Base-by-base conservation (phyloP, 768 basidiomycete genomes). In the Hemileccinum impolitum region DNA sequence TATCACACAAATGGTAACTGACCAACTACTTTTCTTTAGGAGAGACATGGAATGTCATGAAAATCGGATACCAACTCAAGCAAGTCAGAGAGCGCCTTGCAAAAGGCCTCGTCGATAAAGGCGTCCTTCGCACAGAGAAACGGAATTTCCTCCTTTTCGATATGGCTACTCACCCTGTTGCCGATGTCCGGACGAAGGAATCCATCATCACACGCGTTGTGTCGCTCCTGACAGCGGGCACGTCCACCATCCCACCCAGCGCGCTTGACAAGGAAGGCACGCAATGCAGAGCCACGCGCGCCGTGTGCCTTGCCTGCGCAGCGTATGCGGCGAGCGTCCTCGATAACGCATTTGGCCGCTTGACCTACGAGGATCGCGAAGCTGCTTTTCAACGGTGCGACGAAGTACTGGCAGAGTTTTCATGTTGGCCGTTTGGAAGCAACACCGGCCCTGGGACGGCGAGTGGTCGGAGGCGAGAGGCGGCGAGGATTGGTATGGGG, bases 41-140 rank as follows among this genome's bases (percentile, higher is more conserved):
- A 47, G 95, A 99, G 73, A 98, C 95, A 41, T 99, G 95, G 95
- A 99, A 98, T 70, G 94, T 99, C 8, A 93, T 97, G 87, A 98
- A 98, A 72, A 98, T 99, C 47, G 94, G 94, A 19, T 99, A 92
- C 71, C 95, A 99, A 69, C 84, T 99, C 40, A 97, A 97, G 69
- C 95, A 97, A 71, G 95, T 98, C 35, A 87, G 95, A 39, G 95
- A 99, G 72, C 89, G 95, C 15, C 85, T 99, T 35, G 94, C 94
- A 13, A 99, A 99, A 67, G 84, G 95, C 3, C 82, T 99, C 35
- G 95, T 97, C 44, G 95, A 99, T 76, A 99, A 99, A 70, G 96
- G 95, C 59, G 84, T 99, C 34, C 81, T 99, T n/a, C 87, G 96
- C 43, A 99, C 95, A 14, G 96, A 98, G 68, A 98, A 99, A 66